Evolutionary conservation across 2,329 filamentous ascomycete species (phyloP), one percentile per base, ranked within the genome.

Genomic region (Scedosporium apiospermum): DNA sequence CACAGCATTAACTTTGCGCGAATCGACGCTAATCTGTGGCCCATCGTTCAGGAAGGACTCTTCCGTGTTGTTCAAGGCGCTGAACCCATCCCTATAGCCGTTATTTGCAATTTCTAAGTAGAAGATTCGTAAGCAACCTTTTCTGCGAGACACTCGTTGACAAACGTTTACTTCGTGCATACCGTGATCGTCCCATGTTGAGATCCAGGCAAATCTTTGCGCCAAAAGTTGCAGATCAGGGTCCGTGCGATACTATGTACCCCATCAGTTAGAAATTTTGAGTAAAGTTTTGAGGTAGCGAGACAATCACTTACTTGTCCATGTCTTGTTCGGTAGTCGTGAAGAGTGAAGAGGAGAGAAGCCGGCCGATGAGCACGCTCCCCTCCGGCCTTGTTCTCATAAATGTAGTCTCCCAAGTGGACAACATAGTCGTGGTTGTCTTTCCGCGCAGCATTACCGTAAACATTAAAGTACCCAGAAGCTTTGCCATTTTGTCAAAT

Each of bases 1-100:
- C 2, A 90, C 87, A 1, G 87, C 88, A 61, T 90, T 88, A 78
- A 88, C 85, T 76, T 90, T 90, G 65, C 87, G 81, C 70, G 88
- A 84, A 66, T 90, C 87, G n/a, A 89, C 83, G 38, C 80, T 83
- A n/a, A 90, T 79, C 14, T 78, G 77, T 14, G 62, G 62, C 3
- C 81, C 81, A 63, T 83, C 79, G 58, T 80, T 76, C 30, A 84
- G 69, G 73, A 89, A 90, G 0, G 84, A 87, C 6, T 82, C 79
- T 68, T 88, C 86, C 9, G 83, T 88, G 71, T 90, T 90, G 71
- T 86, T 87, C 26, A 88, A 73, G 3, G 78, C 76, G 2, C 81
- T 79, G 7, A 79, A 81, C 1, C 87, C 87, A 67, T 86, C 86
- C 26, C 82, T 78, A 69, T 85, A 90, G 2, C 80, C 82, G 67